A percentile compares a stretch with the other conserved stretches of the same genome.
Evolutionary conservation across 495 filamentous ascomycete genomes (phyloP).

Genomic region (Lindgomyces ingoldianus): DNA sequence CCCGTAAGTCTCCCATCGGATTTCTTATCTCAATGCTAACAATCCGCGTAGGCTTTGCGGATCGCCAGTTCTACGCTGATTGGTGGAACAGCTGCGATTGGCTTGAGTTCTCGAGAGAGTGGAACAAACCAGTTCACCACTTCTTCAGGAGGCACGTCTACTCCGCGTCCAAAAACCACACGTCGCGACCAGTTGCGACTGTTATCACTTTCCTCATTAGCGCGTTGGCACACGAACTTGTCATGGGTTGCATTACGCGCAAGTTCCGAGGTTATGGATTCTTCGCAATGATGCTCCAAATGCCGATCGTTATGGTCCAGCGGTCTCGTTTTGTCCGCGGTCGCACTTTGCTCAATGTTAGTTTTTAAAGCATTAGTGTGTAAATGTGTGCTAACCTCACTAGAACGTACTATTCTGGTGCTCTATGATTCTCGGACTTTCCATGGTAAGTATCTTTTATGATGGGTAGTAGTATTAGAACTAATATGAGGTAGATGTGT

Average conservation of each 20-base stretch:
- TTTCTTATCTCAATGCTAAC: conserved; percentile 14
- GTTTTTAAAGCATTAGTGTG: conserved; percentile 70
- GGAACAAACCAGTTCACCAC: conserved; percentile 98
- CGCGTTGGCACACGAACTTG: conserved; percentile 86
- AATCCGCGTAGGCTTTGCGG: conserved; percentile 65
- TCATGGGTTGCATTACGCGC: conserved; percentile 98
- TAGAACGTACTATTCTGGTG: conserved; percentile 70
- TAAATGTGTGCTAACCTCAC: not conserved
- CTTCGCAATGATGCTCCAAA: conserved; percentile 89
- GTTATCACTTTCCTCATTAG: conserved; percentile 90
- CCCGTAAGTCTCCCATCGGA: conserved; percentile 50
- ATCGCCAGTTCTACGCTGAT: conserved; percentile 94
- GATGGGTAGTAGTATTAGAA: not conserved
- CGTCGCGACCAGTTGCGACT: conserved; percentile 78
- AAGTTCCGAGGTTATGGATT: conserved; percentile 95
- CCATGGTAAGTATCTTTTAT: conserved; percentile 61
- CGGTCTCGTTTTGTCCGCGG: conserved; percentile 72
- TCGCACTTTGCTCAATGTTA: conserved; percentile 74
- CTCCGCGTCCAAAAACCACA: conserved; percentile 69
- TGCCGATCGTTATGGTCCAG: conserved; percentile 91
- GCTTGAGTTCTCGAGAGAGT: conserved; percentile 96
- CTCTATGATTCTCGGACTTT: conserved; percentile 88
- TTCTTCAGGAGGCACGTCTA: conserved; percentile 97
- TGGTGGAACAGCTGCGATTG: conserved; percentile 92
- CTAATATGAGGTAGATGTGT: conserved; percentile 35